Conservation (phyloP, 2,329 filamentous ascomycete species). For the Phaeosphaeria sp. region DNA sequence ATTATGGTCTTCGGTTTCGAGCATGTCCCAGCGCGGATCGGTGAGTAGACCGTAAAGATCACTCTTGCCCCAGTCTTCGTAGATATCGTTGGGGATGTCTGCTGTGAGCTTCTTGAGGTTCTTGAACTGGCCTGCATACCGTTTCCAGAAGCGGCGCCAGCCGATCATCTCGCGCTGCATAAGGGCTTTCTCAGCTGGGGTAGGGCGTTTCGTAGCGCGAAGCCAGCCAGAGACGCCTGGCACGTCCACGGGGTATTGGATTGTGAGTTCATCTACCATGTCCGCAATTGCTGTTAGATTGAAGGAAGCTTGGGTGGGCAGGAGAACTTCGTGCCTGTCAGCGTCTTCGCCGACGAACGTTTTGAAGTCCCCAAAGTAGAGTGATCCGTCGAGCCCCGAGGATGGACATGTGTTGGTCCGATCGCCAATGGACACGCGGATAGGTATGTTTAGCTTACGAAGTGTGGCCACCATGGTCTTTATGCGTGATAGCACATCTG, state of each 20-base stretch:
- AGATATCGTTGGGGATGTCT: conserved; percentile 40
- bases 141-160: conserved; percentile 46
- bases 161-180: conserved; percentile 42
- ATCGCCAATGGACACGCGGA: conserved; percentile 44
- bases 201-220: conserved; percentile 26
- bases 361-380: conserved; percentile 47
- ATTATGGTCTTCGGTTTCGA: conserved; percentile 33
- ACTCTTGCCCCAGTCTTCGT: conserved; percentile 40
- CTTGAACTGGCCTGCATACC: conserved; percentile 43
- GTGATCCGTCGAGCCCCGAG: conserved; percentile 38
- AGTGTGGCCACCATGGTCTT: conserved; percentile 37
- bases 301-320: conserved; percentile 42
- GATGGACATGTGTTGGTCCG: conserved; percentile 30
- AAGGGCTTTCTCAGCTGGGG: conserved; percentile 32
- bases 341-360: conserved; percentile 34
- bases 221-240: conserved; percentile 39
- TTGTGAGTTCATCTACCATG: conserved; percentile 46
- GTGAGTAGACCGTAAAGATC: conserved; percentile 26
- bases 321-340: conserved; percentile 32
- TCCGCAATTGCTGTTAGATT: conserved; percentile 39
- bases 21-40: conserved; percentile 40
- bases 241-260: conserved; percentile 42
- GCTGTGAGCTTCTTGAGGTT: conserved; percentile 45
- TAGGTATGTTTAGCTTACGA: conserved; percentile 38
- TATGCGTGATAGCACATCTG: conserved; percentile 39